Conservation (phyloP, 805 yeast genomes). For the Candida parachauliodes region DNA sequence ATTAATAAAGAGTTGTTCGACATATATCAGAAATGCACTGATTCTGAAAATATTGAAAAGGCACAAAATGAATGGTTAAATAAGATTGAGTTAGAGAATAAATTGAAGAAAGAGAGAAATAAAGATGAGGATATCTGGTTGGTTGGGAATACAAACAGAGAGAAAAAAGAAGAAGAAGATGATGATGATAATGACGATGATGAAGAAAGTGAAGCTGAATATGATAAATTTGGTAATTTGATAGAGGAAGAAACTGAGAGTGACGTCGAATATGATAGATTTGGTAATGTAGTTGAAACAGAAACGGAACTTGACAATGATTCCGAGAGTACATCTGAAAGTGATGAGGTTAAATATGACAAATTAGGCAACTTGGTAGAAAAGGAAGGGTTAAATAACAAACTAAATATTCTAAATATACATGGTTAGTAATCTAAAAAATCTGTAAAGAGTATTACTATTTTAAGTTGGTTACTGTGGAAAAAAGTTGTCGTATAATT, state of each 20-base stretch:
- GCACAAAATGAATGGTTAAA: constrained; percentile 78
- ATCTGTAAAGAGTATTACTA: too few species aligned
- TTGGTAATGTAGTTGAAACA: constrained; percentile 7
- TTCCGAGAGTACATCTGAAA: too few species aligned
- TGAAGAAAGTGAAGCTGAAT: constrained; percentile 11
- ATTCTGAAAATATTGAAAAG: constrained; percentile 62
- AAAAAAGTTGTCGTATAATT: too few species aligned
- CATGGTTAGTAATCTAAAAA: background rate
- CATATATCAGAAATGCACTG: constrained; percentile 75
- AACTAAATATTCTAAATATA: constrained; percentile 20
- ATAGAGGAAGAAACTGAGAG: constrained; percentile 9
- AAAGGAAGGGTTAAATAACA: constrained; percentile 17
- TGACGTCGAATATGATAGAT: constrained; percentile 10
- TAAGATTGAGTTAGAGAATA: constrained; percentile 61
- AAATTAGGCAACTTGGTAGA: constrained; percentile 8
- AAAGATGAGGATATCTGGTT: constrained; percentile 66
- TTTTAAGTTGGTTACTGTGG: too few species aligned
- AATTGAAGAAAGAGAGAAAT: constrained; percentile 53
- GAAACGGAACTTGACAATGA: too few species aligned
- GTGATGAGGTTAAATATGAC: too few species aligned
- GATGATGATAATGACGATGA: constrained; percentile 12
- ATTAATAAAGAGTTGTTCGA: constrained; percentile 77
- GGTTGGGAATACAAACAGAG: constrained; percentile 71
- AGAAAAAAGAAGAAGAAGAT: constrained; percentile 7
- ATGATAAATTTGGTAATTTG: constrained; percentile 5